Conservation (phyloP, 78 protist species). For the Pigoraptor vietnamica region DNA sequence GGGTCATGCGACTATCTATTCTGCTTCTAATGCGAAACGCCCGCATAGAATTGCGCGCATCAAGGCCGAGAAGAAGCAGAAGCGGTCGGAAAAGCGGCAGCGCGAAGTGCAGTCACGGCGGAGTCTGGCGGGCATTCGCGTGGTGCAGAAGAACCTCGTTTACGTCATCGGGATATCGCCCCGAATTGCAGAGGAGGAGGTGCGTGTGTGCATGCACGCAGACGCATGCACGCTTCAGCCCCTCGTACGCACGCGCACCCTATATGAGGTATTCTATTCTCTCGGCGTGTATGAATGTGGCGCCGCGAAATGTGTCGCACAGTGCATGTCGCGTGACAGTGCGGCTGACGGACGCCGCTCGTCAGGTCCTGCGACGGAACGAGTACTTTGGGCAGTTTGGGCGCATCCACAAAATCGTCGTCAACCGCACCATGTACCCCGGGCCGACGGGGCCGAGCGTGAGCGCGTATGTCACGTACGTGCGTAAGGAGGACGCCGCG, state of each 20-base stretch:
- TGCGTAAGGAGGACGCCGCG: constrained; percentile 59
- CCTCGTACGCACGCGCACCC: too few relatives aligned
- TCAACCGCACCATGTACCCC: constrained; percentile 52
- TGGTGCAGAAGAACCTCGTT: constrained; percentile 81
- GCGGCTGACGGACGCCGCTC: too few relatives aligned
- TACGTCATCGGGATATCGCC: constrained; percentile 85
- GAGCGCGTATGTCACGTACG: constrained; percentile 69
- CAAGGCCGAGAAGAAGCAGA: constrained; percentile 14
- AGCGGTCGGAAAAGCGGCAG: not conserved
- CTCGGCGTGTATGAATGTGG: too few relatives aligned
- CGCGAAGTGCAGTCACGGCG: constrained; percentile 16
- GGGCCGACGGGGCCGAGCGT: constrained; percentile 48
- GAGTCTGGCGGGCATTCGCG: constrained; percentile 73
- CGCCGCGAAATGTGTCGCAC: too few relatives aligned
- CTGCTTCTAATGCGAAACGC: too few relatives aligned
- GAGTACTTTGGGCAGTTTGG: constrained; percentile 91
- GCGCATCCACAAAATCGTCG: constrained; percentile 74
- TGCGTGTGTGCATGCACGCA: constrained; percentile 14
- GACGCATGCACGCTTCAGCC: not conserved
- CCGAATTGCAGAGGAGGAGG: constrained; percentile 68
- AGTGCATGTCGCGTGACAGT: too few relatives aligned
- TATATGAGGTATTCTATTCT: too few relatives aligned
- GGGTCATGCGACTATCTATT: too few relatives aligned
- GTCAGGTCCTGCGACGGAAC: constrained; percentile 9
- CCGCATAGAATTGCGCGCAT: not conserved